Base-by-base conservation (phyloP, 2,329 filamentous ascomycete species). In the Atkinsonella hypoxylon region DNA sequence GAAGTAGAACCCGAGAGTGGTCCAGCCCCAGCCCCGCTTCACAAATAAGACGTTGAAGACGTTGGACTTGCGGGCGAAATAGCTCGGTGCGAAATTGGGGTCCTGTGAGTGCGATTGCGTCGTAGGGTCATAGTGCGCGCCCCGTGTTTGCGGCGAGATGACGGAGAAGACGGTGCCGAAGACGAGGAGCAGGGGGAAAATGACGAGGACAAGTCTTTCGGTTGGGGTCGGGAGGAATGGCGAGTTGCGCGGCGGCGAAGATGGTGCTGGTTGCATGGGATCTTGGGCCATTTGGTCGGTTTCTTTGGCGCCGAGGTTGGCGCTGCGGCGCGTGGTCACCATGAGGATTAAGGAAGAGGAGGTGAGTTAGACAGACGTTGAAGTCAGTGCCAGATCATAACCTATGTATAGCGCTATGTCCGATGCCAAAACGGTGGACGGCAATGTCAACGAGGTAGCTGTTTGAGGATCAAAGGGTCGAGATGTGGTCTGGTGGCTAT, bases 31-130 rank as follows among this genome's bases (percentile, higher is more conserved):
- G 54, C 91, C 91, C 49, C 87, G 76, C 74, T 98, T 98, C 61
- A 98, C 93, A 63, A 97, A 98, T 60, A 89, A 78, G 45, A 86
- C 68, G 64, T 98, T 98, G 77, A 97, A 86, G 48, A 96, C 60
- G 70, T 98, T 98, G 66, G 82, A 78, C 70, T 98, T 98, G 59
- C 85, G 85, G 45, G 93, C 91, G 66, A 98, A 98, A 73, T 97
- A 98, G 64, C 78, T 84, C 2, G 87, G 87, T 47, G 84, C 79
- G 4, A 74, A 66, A 40, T 66, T 63, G n/a, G 65, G 62, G 64
- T 72, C 69, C 67, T 73, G 75, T 3, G 73, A 67, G 67, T 87
- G 84, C 12, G 84, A 77, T 62, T 89, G 85, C 22, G 76, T 67
- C 40, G 69, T 61, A 2, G 73, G 65, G 56, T 82, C 79, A 72